phyloP scores from a whole-genome alignment of 768 basidiomycete genomes.

The Pulveroboletus ravenelii region DNA sequence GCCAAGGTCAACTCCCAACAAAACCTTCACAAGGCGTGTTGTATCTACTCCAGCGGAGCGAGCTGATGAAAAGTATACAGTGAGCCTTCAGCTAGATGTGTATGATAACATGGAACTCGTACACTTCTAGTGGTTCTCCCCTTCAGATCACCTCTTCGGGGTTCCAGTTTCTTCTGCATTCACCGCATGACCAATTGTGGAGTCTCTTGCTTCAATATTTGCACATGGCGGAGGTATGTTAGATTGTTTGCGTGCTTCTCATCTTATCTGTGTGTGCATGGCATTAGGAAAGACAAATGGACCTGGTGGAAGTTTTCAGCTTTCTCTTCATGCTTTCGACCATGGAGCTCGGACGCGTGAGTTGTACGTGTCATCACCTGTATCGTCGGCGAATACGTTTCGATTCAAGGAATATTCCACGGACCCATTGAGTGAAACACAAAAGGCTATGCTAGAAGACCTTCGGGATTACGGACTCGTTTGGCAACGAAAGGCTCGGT shows the following conservation, averaged over 20 bases:
- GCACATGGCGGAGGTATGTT: conserved; percentile 70
- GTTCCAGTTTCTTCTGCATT: conserved; percentile 94
- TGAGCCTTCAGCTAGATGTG: conserved; percentile 32
- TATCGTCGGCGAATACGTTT: not conserved
- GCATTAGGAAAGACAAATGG: conserved; percentile 77
- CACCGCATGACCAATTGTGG: conserved; percentile 94
- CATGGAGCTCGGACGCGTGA: conserved; percentile 87
- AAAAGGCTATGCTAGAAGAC: conserved; percentile 85
- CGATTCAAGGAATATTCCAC: conserved; percentile 80
- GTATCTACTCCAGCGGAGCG: conserved; percentile 76
- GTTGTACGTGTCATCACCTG: conserved; percentile 14
- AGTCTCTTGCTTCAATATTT: conserved; percentile 89
- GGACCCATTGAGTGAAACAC: conserved; percentile 71
- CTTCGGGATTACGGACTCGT: conserved; percentile 92
- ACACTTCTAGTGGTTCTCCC: conserved; percentile 42
- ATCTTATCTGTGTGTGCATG: conserved; percentile 7
- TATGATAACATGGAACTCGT: not conserved
- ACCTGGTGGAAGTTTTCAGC: conserved; percentile 87
- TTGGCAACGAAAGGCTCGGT: conserved; percentile 72
- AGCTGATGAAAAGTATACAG: conserved; percentile 76
- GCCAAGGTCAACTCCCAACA: conserved; percentile 66
- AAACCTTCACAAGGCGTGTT: conserved; percentile 82
- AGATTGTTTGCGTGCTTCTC: not conserved
- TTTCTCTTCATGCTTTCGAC: conserved; percentile 97
- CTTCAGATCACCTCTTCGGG: conserved; percentile 88